Percentiles rank a stretch among this genome's conserved stretches.
phyloP scores from a whole-genome alignment of 1,284 basidiomycete genomes.

The Termitomyces sp. region DNA sequence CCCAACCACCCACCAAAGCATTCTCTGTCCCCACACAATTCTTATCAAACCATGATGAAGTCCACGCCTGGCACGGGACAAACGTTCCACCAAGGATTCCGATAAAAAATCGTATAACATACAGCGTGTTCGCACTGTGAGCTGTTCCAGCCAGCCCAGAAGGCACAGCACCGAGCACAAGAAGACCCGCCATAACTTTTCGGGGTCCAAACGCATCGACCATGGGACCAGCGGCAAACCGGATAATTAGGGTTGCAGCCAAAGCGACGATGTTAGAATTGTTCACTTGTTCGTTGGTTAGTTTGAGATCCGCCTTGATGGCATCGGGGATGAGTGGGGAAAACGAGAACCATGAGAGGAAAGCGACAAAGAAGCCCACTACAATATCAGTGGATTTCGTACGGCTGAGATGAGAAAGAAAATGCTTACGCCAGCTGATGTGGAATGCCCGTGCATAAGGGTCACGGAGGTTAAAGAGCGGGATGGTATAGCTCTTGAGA shows the following conservation, averaged over 20 bases:
- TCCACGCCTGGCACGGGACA: constrained; percentile 56
- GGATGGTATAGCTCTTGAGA: constrained; percentile 50
- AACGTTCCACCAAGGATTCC: constrained; percentile 58
- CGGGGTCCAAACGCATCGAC: constrained; percentile 58
- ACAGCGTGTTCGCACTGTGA: constrained; percentile 38
- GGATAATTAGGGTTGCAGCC: constrained; percentile 50
- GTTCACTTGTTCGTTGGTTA: constrained; percentile 31
- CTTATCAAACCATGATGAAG: constrained; percentile 57
- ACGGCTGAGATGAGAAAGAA: not conserved
- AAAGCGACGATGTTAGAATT: constrained; percentile 60
- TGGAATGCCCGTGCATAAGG: constrained; percentile 51
- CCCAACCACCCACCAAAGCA: constrained; percentile 50
- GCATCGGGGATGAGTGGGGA: constrained; percentile 47
- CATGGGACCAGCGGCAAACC: constrained; percentile 49
- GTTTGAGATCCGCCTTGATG: constrained; percentile 47
- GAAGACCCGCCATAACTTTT: constrained; percentile 54
- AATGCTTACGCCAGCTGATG: constrained; percentile 40
- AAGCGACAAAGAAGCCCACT: constrained; percentile 22
- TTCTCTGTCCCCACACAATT: constrained; percentile 54
- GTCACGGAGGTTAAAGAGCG: constrained; percentile 48
- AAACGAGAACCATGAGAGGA: constrained; percentile 53
- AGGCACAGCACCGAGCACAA: constrained; percentile 59
- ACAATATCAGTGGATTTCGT: not conserved
- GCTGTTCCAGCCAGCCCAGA: constrained; percentile 57
- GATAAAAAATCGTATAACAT: constrained; percentile 49